Evolutionary conservation across 495 filamentous ascomycete species (phyloP), one percentile per base, ranked within the genome.

Genomic region (Penicillium diatomitis): DNA sequence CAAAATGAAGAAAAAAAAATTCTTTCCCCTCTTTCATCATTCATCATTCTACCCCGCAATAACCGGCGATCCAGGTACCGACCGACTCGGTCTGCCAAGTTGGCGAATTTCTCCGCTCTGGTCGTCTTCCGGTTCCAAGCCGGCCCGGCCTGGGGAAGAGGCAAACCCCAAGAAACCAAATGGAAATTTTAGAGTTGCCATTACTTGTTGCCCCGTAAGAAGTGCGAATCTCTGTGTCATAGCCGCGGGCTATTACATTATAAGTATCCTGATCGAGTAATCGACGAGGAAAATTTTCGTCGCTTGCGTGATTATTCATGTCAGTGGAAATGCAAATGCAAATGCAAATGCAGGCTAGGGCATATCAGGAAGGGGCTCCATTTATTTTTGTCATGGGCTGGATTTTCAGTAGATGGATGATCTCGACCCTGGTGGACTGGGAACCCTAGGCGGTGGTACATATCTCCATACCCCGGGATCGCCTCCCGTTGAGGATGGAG

Each of bases 51-150:
- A 62, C 57, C 60, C 57, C 60, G 60, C 57, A 57, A 57, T 32
- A 50, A 47, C 32, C 48, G 49, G 50, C 48, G 48, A 57, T 60
- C 52, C 57, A 62, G 60, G 60, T 60, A 62, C 60, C 57, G 51
- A 30, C 6, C 30, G 10, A 40, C 35, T 44, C 49, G 20, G 20
- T 20, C 20, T 20, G 20, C 20, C 20, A 20, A 20, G 20, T 20
- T 20, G 20, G 20, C 20, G 20, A 20, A 20, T 20, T 20, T 20
- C 20, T 20, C 20, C 20, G 20, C 20, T 20, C 20, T 20, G 20
- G 20, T 20, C 20, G 20, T 20, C 46, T 52, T 57, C 50, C 41
- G 44, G 50, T 58, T 59, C 53, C 56, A 52, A 51, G 44, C 58
- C 58, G 55, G 58, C 41, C 58, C 55, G 54, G 56, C 30, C 10